Evolutionary conservation across 2,329 filamentous ascomycete species (phyloP).

Genomic region (Nannizzia gypsea): DNA sequence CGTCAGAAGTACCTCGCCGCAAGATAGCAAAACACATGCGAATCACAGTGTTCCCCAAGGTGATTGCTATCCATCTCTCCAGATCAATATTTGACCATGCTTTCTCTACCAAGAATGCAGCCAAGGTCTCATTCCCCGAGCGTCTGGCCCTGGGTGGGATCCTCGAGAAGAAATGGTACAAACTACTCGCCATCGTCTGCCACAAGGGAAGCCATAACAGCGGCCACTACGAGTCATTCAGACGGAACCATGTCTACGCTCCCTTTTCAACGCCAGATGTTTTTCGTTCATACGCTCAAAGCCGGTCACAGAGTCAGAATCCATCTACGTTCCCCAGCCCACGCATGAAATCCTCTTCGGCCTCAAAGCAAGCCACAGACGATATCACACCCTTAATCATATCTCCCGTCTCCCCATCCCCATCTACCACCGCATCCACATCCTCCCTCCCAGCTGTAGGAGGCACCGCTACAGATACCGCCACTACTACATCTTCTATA

Average conservation of each 20-base stretch:
- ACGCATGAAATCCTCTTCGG: slow-evolving; percentile 31
- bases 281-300: slow-evolving; percentile 63
- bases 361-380: slow-evolving; percentile 21
- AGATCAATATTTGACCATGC: slow-evolving; percentile 78
- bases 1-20: slow-evolving; percentile 62
- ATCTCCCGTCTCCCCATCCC: slow-evolving; percentile 21
- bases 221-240: slow-evolving; percentile 93
- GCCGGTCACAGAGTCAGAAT: slow-evolving; percentile 44
- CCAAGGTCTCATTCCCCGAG: slow-evolving; percentile 88
- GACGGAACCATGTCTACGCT: slow-evolving; percentile 65
- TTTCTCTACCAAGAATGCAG: slow-evolving; percentile 80
- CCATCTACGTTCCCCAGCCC: slow-evolving; percentile 40
- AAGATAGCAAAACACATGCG: slow-evolving; percentile 79
- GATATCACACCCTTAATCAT: slow-evolving; percentile 23
- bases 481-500: background rate
- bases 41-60: slow-evolving; percentile 75
- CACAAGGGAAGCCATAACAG: slow-evolving; percentile 94
- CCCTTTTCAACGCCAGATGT: slow-evolving; percentile 74
- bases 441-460: slow-evolving; percentile 17
- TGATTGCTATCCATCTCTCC: slow-evolving; percentile 84
- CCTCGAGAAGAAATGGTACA: slow-evolving; percentile 66
- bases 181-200: slow-evolving; percentile 73
- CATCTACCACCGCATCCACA: slow-evolving; percentile 26
- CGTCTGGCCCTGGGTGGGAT: slow-evolving; percentile 70
- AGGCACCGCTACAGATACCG: background rate